These are phyloP conservation scores for Aspergillus udagawae DNA, from an alignment of 2,329 filamentous ascomycete species.

Conservation along the genomic window DNA sequence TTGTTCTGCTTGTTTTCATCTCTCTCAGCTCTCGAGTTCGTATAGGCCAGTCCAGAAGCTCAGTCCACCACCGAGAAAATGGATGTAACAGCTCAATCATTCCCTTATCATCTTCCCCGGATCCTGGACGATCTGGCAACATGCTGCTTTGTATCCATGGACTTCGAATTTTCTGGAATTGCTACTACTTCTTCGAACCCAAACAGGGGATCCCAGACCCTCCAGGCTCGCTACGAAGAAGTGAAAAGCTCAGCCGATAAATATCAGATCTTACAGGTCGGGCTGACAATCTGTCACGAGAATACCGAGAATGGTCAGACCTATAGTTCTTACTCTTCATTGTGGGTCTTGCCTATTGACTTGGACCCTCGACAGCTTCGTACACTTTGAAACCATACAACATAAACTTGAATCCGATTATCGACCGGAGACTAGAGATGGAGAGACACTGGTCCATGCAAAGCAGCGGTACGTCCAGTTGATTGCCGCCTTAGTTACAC, in stretches of 20 bases:
- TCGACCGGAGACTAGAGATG: constrained; percentile 51
- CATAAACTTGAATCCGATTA: constrained; percentile 57
- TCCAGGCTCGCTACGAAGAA: constrained; percentile 61
- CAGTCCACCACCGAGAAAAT: constrained; percentile 34
- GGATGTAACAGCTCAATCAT: constrained; percentile 53
- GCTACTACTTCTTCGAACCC: constrained; percentile 37
- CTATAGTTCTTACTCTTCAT: not conserved
- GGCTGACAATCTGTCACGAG: constrained; percentile 62
- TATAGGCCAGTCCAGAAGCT: not conserved
- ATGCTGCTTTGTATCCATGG: constrained; percentile 60
- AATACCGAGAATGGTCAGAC: constrained; percentile 46
- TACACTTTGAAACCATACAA: constrained; percentile 64
- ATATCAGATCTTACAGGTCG: constrained; percentile 63
- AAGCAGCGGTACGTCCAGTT: constrained; percentile 44
- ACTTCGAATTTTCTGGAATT: constrained; percentile 65
- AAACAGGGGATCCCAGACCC: constrained; percentile 43
- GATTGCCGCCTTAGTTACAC: not conserved
- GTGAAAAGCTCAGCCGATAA: constrained; percentile 57
- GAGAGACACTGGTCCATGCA: constrained; percentile 59
- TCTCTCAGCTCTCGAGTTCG: not conserved
- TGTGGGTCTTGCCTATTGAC: constrained; percentile 1
- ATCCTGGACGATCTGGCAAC: constrained; percentile 57
- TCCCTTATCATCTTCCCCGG: constrained; percentile 49
- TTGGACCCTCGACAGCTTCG: constrained; percentile 28
- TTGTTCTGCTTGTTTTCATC: not conserved